A percentile compares a stretch with the other conserved stretches of the same genome.
These are phyloP conservation scores for Cicer judaicum DNA, from an alignment of 306 rosid species.

Conservation along the genomic window DNA sequence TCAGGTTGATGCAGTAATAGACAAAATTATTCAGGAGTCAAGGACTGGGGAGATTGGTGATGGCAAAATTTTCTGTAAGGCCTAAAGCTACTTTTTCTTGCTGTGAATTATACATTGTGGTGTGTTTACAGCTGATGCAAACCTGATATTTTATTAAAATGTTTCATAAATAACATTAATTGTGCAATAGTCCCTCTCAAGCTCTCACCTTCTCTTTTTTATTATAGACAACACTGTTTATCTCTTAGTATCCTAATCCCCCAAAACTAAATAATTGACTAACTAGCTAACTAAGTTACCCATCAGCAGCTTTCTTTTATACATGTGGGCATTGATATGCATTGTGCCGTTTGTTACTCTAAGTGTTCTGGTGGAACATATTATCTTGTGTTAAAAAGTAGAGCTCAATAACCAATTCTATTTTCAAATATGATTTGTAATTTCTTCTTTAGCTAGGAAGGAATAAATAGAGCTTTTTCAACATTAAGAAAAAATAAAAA, in stretches of 20 bases:
- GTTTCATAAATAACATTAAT: background rate
- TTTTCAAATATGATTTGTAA: slow-evolving; percentile 20
- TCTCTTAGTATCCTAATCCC: background rate
- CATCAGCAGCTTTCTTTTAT: slow-evolving; percentile 21
- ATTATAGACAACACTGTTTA: background rate
- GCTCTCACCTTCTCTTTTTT: background rate
- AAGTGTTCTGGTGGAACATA: background rate
- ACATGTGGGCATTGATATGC: slow-evolving; percentile 19
- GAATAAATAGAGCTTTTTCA: slow-evolving; percentile 18
- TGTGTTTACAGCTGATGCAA: background rate
- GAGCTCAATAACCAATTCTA: slow-evolving; percentile 16
- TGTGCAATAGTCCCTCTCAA: background rate
- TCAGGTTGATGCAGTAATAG: slow-evolving; percentile 81
- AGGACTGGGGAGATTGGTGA: slow-evolving; percentile 97
- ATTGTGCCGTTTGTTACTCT: slow-evolving; percentile 3
- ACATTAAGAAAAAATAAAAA: slow-evolving; percentile 5
- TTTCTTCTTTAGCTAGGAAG: slow-evolving; percentile 24
- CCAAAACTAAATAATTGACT: background rate
- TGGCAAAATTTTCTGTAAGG: slow-evolving; percentile 89
- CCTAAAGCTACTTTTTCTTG: slow-evolving; percentile 35
- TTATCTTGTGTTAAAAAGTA: slow-evolving; percentile 27
- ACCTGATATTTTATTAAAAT: background rate
- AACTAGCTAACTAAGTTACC: slow-evolving; percentile 1
- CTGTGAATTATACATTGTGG: slow-evolving; percentile 24
- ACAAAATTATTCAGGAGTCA: slow-evolving; percentile 74